Percentiles rank a stretch among this genome's conserved stretches.
phyloP scores from a whole-genome alignment of 2,329 filamentous ascomycete genomes.

The Reticulascus tulasneorum region DNA sequence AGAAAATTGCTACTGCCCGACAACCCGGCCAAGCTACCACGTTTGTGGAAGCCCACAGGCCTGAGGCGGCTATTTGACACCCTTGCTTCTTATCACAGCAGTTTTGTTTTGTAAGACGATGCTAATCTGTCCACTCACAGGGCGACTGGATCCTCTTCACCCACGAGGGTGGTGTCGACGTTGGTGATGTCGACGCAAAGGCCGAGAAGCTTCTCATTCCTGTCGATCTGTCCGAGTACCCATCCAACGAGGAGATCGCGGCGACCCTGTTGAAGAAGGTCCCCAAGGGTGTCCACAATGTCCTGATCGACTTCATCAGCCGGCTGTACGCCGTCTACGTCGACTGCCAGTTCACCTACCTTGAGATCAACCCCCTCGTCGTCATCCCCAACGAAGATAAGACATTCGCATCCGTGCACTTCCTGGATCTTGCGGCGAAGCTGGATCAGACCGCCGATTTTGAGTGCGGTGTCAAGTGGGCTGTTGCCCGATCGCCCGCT shows the following conservation, averaged over 20 bases:
- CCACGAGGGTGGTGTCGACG: constrained; percentile 98
- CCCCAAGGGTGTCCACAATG: constrained; percentile 92
- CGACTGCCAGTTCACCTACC: constrained; percentile 99
- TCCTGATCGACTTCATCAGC: constrained; percentile 98
- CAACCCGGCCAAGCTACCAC: constrained; percentile 7
- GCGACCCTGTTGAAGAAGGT: constrained; percentile 83
- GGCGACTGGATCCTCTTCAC: constrained; percentile 99
- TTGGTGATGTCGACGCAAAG: constrained; percentile 98
- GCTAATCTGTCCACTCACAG: constrained; percentile 41
- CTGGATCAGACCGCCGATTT: constrained; percentile 99
- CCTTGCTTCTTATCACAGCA: neutral
- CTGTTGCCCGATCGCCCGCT: constrained; percentile 84
- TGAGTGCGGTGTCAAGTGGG: constrained; percentile 99
- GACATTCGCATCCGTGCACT: constrained; percentile 92
- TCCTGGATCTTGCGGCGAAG: constrained; percentile 98
- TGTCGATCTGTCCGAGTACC: constrained; percentile 90
- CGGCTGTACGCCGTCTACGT: constrained; percentile 98
- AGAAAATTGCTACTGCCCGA: constrained; percentile 19
- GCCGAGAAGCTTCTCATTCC: constrained; percentile 98
- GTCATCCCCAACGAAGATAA: constrained; percentile 91
- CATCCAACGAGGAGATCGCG: constrained; percentile 93
- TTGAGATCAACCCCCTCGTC: constrained; percentile 98
- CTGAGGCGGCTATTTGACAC: constrained; percentile 1
- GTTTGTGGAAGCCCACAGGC: constrained; percentile 5
- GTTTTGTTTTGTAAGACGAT: neutral